Percentiles rank a stretch among this genome's conserved stretches.
phyloP scores from a whole-genome alignment of 768 basidiomycete species.

The Suillus weaverae region DNA sequence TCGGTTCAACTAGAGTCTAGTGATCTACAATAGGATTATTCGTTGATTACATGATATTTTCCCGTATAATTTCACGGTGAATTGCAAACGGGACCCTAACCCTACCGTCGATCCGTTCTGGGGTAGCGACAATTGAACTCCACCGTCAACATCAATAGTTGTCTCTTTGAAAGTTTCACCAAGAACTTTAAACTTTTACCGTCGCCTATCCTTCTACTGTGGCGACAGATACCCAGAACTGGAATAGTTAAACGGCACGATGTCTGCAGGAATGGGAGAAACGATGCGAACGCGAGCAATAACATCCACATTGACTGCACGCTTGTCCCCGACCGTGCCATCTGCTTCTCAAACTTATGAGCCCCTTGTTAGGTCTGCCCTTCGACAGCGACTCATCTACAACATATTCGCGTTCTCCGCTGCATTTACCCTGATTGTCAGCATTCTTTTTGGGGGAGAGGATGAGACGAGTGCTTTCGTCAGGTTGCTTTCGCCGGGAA shows the following conservation, averaged over 20 bases:
- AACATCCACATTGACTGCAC: conserved; percentile 34
- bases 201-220: background rate
- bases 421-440: conserved; percentile 45
- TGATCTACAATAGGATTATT: too few species aligned
- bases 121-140: too few species aligned
- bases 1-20: too few species aligned
- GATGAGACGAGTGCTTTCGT: conserved; percentile 27
- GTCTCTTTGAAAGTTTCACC: background rate
- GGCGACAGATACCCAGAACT: background rate
- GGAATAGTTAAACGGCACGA: background rate
- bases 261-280: conserved; percentile 3
- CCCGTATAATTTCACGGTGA: too few species aligned
- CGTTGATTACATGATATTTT: too few species aligned
- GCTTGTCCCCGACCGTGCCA: conserved; percentile 55
- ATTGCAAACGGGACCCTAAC: too few species aligned
- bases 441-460: conserved; percentile 31
- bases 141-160: too few species aligned
- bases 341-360: conserved; percentile 60
- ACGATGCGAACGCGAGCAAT: conserved; percentile 40
- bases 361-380: conserved; percentile 60
- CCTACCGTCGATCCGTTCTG: too few species aligned
- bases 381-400: conserved; percentile 59
- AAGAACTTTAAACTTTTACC: conserved; percentile 2
- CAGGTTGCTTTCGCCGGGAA: conserved; percentile 43
- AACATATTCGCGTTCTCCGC: conserved; percentile 54